Base-by-base conservation (phyloP, 257 asterid genomes). In the Prunella vulgaris region DNA sequence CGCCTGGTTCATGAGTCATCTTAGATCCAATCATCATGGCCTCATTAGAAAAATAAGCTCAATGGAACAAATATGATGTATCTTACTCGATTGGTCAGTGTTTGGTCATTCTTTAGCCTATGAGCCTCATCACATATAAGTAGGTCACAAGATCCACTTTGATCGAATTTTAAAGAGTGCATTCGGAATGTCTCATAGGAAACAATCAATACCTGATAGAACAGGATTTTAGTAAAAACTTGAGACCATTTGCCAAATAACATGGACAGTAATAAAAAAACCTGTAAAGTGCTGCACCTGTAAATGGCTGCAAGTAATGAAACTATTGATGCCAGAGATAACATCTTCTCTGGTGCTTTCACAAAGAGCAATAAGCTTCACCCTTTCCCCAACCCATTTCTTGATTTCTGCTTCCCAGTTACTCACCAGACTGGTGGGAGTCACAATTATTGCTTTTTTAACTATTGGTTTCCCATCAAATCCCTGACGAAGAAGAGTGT, bases 51-150 rank as follows among this genome's bases (percentile, higher is more conserved):
- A 66, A 57, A 35, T 49, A 71, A 53, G 56, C 57, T 74, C 59
- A 76, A 67, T 68, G 3, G 44, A 42, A 73, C 54, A 61, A 56
- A 42, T 46, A 70, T 44, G 17, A 30, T 74, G 66, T 48, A 60
- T 83, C 95, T 78, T 82, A 93, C 99, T 79, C 99, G 90, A 79
- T 90, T 93, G 73, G 97, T 93, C 81, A 90, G 76, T 49, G 99
- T 93, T 81, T 93, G 99, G 74, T 86, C 97, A 72, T 90, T 93
- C 86, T 93, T 93, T 63, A 93, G 81, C 79, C 99, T 90, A 80
- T 93, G 99, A 77, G 99, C 99, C 82, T 93, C 97, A 65, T 93
- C 99, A 66, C 99, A 93, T 75, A 93, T 88, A 61, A 93, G 99
- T 76, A 93, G 88, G 87, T 93, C 96, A 71, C 99, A 93, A 10